Conservation (phyloP, 345 rosid genomes). For the Bruguiera gymnorhiza region DNA sequence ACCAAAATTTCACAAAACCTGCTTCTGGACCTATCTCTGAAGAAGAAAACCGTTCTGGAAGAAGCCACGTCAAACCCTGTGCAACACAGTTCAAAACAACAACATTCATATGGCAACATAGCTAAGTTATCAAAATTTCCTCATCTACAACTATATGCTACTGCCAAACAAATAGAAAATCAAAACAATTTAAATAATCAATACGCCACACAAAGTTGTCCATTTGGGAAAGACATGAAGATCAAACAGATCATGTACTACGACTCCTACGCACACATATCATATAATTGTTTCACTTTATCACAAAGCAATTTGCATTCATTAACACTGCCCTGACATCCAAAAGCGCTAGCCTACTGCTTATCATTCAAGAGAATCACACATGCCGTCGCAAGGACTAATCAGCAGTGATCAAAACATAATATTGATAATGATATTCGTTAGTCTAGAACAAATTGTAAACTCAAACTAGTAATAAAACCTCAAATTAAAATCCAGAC, state of each 20-base stretch:
- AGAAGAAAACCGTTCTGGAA: constrained; percentile 79
- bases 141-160: background rate
- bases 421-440: background rate
- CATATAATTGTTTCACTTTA: no score
- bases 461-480: background rate
- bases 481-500: background rate
- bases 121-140: constrained; percentile 5
- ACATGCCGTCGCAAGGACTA: no score
- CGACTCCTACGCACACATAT: no score
- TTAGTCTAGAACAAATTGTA: background rate
- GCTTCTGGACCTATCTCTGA: constrained; percentile 99
- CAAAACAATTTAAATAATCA: background rate
- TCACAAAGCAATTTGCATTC: no score
- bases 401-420: no score
- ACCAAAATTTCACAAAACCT: constrained; percentile 95
- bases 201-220: no score
- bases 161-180: background rate
- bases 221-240: no score
- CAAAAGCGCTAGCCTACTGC: no score
- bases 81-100: constrained; percentile 10
- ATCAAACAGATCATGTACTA: no score
- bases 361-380: no score
- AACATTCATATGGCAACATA: background rate
- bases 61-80: constrained; percentile 97
- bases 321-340: no score